Evolutionary conservation across 352 stramenopile genomes (phyloP), one percentile per base, ranked within the genome.

Genomic region (Phytophthora sp.): DNA sequence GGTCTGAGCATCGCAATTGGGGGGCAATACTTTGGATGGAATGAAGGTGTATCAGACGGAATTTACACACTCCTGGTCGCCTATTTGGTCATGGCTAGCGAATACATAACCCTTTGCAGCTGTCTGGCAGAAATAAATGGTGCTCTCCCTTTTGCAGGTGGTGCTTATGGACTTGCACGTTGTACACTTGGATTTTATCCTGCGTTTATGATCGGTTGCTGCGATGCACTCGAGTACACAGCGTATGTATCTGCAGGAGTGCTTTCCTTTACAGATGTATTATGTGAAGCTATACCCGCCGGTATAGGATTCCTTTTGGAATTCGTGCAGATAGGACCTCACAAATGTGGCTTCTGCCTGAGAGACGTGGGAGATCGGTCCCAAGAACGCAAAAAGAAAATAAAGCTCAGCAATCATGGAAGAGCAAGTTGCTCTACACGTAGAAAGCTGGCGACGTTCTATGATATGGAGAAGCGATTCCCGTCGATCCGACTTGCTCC

Each of bases 21-120:
- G 3, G 74, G 70, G 4, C 70, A 79, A 49, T 80, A 75, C 39
- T 72, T 80, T 31, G 52, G 42, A 9, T 84, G 74, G 68, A 80
- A 80, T 27, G 51, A 24, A 6, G 71, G 74, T 1, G 45, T 80
- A 12, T 39, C 42, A 1, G 67, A 55, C 1, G 71, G 74, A 3
- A 27, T 79, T 20, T 71, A 65, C 49, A 69, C 45, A 37, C 69
- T 72, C 18, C 44, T 71, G 5, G 31, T 84, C n/a, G 32, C 53
- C 1, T 77, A 69, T 39, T 10, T 76, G 1, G 11, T 80, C 11
- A 71, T 76, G 10, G 51, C 49, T 0, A 37, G 35, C 15, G 66
- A 49, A 8, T 83, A 83, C 42, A 45, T 79, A 21, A 67, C 46
- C 12, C 57, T 78, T 0, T 71, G 59, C 17, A 63, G 64, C 38